phyloP scores from a whole-genome alignment of 2,329 filamentous ascomycete species.

The Botrytis deweyae region DNA sequence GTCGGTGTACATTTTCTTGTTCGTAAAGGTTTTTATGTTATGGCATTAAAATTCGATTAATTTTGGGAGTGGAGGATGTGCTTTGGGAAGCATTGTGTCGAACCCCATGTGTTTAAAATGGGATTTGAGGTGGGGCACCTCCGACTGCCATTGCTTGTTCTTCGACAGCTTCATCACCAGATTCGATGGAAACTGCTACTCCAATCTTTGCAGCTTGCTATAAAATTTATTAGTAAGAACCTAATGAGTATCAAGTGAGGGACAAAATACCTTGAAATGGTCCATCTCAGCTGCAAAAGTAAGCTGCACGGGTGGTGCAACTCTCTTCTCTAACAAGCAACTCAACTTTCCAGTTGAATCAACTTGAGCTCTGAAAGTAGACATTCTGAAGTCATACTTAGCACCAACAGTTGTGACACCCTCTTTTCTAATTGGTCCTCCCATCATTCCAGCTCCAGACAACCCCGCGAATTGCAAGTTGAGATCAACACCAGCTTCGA shows the following conservation, averaged over 20 bases:
- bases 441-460: constrained; percentile 67
- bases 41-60: constrained; percentile 37
- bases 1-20: constrained; percentile 25
- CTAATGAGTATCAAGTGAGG: not conserved
- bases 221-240: constrained; percentile 36
- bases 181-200: constrained; percentile 88
- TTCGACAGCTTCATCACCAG: constrained; percentile 80
- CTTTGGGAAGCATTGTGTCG: constrained; percentile 16
- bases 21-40: constrained; percentile 20
- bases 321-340: constrained; percentile 91
- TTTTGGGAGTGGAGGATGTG: constrained; percentile 25
- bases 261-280: constrained; percentile 77
- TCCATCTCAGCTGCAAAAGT: constrained; percentile 97
- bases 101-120: constrained; percentile 54
- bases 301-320: constrained; percentile 87
- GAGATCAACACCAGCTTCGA: constrained; percentile 94
- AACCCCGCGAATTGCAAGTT: constrained; percentile 77
- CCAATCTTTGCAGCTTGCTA: constrained; percentile 96
- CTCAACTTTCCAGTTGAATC: constrained; percentile 93
- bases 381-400: constrained; percentile 97
- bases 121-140: constrained; percentile 53
- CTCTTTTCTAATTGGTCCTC: constrained; percentile 74
- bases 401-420: constrained; percentile 88
- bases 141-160: constrained; percentile 69
- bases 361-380: constrained; percentile 91